Conservation (phyloP, 2,329 filamentous ascomycete species). For the Fusarium palustre region DNA sequence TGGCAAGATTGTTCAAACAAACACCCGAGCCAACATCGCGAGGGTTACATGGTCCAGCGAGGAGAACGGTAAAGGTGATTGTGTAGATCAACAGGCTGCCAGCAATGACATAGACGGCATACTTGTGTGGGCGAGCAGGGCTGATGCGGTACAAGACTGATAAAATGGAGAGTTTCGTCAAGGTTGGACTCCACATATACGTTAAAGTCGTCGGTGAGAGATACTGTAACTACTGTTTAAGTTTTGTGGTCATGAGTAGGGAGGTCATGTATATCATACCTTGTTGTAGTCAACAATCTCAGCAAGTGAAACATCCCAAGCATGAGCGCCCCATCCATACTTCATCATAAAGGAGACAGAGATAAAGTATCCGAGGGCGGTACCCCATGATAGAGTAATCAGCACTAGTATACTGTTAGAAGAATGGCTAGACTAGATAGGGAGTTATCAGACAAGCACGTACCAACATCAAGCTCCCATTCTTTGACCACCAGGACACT, state of each 20-base stretch:
- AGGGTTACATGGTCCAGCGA: background rate
- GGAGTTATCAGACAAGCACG: background rate
- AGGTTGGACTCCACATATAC: constrained; percentile 1
- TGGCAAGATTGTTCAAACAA: background rate
- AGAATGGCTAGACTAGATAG: background rate
- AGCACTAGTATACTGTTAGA: background rate
- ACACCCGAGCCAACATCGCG: background rate
- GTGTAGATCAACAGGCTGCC: background rate
- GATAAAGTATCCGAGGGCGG: background rate
- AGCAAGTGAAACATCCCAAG: constrained; percentile 1
- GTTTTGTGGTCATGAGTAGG: no score
- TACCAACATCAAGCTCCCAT: background rate
- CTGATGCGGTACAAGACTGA: constrained; percentile 6
- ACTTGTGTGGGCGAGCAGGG: background rate
- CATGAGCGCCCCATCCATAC: constrained; percentile 8
- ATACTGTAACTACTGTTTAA: no score
- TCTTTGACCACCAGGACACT: background rate
- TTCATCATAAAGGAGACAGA: constrained; percentile 10
- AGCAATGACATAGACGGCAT: background rate
- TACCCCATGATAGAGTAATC: background rate
- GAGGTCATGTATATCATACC: background rate
- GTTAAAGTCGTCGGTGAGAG: background rate
- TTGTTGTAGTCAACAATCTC: background rate
- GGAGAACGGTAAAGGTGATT: background rate
- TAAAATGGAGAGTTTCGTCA: constrained; percentile 1